Conservation (phyloP, 2,329 filamentous ascomycete species). For the Westerdykella sp. region DNA sequence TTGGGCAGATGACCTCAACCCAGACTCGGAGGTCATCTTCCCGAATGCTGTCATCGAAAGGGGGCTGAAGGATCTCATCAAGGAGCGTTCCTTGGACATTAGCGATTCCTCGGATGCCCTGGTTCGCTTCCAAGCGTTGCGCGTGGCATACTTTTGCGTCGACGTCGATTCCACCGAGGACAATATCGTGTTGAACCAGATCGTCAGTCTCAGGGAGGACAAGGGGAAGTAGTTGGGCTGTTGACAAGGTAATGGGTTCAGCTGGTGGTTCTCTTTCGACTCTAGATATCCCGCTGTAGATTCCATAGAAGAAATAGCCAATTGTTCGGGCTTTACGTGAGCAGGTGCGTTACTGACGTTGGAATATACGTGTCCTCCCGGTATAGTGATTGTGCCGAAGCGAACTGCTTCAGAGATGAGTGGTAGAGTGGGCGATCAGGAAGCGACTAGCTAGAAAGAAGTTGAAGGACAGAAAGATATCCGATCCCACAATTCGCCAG, state of each 20-base stretch:
- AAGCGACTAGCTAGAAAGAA: too few relatives aligned
- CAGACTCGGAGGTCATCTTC: conserved; percentile 75
- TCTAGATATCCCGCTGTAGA: too few relatives aligned
- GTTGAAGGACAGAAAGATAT: too few relatives aligned
- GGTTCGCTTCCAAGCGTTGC: conserved; percentile 85
- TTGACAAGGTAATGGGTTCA: background rate
- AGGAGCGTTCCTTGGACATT: conserved; percentile 39
- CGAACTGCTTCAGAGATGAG: too few relatives aligned
- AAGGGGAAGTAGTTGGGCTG: conserved; percentile 16
- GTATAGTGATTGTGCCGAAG: too few relatives aligned
- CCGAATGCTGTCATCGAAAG: conserved; percentile 72
- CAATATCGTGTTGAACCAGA: conserved; percentile 82
- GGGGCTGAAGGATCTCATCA: conserved; percentile 75
- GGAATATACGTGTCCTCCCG: too few relatives aligned
- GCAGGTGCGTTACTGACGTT: too few relatives aligned
- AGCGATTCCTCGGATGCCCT: conserved; percentile 34
- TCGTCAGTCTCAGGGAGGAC: conserved; percentile 87
- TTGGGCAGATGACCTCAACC: conserved; percentile 78
- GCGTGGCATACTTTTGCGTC: conserved; percentile 80
- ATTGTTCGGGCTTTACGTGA: too few relatives aligned
- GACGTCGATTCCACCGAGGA: conserved; percentile 64
- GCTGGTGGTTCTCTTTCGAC: too few relatives aligned
- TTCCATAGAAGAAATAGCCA: too few relatives aligned
- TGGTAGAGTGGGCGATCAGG: too few relatives aligned
- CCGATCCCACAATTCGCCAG: too few relatives aligned